Evolutionary conservation across 2,329 filamentous ascomycete species (phyloP).

Genomic region (Rutstroemia sp.): DNA sequence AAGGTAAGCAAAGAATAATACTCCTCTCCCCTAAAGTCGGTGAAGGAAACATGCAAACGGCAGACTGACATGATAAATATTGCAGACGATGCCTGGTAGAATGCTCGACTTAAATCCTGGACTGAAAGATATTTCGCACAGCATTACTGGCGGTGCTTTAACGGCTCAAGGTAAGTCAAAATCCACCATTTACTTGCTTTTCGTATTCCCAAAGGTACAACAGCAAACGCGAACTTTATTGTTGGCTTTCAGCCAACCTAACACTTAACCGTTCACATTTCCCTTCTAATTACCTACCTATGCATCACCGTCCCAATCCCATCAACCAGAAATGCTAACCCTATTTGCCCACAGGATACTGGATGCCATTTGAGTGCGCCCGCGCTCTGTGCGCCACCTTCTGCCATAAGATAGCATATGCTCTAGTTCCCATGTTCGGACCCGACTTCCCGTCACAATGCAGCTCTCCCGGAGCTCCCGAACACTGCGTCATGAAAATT

Average conservation of each 20-base stretch:
- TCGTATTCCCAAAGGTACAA: not conserved
- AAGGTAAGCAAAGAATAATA: constrained; percentile 53
- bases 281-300: not conserved
- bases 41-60: not conserved
- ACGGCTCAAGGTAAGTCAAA: constrained; percentile 67
- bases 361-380: constrained; percentile 88
- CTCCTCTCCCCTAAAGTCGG: no score
- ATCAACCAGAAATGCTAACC: not conserved
- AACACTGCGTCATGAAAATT: constrained; percentile 62
- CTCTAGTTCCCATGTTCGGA: constrained; percentile 86
- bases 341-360: constrained; percentile 62
- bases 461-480: constrained; percentile 52
- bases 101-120: constrained; percentile 73
- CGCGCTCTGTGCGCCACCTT: constrained; percentile 84
- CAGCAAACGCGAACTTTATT: not conserved
- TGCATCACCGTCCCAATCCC: not conserved
- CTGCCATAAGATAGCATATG: constrained; percentile 75
- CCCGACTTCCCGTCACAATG: constrained; percentile 70
- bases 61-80: not conserved
- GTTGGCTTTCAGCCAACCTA: not conserved
- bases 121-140: constrained; percentile 82
- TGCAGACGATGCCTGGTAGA: constrained; percentile 78
- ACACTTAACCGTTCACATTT: not conserved
- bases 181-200: not conserved
- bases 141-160: constrained; percentile 88